A percentile compares a stretch with the other conserved stretches of the same genome.
phyloP scores from a whole-genome alignment of 345 rosid species.

The Streptanthus diversifolius region DNA sequence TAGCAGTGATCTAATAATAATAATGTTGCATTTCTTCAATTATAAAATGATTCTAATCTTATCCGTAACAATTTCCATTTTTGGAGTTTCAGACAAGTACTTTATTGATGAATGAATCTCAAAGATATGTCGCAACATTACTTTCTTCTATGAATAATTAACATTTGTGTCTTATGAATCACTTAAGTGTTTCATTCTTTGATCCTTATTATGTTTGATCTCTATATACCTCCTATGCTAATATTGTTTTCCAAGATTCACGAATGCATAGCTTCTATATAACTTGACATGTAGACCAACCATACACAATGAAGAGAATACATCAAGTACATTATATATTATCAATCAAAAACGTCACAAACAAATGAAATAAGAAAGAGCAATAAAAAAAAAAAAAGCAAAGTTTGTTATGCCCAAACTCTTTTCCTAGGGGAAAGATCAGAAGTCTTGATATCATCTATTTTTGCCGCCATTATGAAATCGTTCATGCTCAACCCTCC shows the following conservation, averaged over 20 bases:
- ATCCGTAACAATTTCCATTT: background rate
- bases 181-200: background rate
- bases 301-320: too few species aligned
- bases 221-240: background rate
- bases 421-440: constrained; percentile 81
- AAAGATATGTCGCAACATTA: background rate
- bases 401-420: constrained; percentile 60
- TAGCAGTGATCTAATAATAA: background rate
- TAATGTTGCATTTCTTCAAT: too few species aligned
- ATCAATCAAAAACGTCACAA: constrained; percentile 14
- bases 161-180: background rate
- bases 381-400: background rate
- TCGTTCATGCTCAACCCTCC: constrained; percentile 92
- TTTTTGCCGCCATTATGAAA: constrained; percentile 83
- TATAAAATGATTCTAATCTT: too few species aligned
- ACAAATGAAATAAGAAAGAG: background rate
- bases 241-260: background rate
- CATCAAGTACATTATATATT: background rate
- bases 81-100: background rate
- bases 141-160: background rate
- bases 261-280: background rate
- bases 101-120: background rate
- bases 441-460: constrained; percentile 76
- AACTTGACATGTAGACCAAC: background rate
- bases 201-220: background rate